Evolutionary conservation across 2,329 filamentous ascomycete species (phyloP), one percentile per base, ranked within the genome.

Genomic region (Diaporthe helianthi): DNA sequence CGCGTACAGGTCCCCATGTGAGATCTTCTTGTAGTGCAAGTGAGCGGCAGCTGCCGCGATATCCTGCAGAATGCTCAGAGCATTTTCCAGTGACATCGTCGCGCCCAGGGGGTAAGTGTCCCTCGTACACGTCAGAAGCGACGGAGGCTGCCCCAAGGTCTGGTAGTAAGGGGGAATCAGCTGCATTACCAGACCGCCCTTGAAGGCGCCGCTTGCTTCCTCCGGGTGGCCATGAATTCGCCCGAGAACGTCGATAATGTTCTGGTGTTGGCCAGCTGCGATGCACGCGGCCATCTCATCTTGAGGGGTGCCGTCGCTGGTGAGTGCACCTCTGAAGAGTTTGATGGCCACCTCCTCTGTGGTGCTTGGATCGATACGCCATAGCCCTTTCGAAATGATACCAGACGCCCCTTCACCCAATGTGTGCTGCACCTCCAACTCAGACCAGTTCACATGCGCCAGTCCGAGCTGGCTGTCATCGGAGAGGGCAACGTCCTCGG

Each of bases 221-320:
- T 79, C 76, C 2, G 81, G 80, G 69, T 84, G 81, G 4, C 76
- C 78, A 33, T 77, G 74, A 33, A 85, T 80, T 63, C 79, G 79
- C 2, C 82, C 84, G 17, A 84, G 79, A 1, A 83, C 79, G 63
- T 79, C 78, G 68, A 84, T 83, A 53, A 85, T 79, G 71, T 83
- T 82, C 22, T 78, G 76, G 72, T 85, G 83, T 46, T 78, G 78
- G 13, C 83, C 83, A 0, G 83, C 83, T 0, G 78, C 77, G 61
- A 85, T 79, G 68, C 79, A 83, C 3, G 83, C 83, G 12, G 78
- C 77, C 82, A 85, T 82, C 74, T 85, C 84, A 73, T 85, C 83
- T n/a, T 78, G 74, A 0, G 84, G 83, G 6, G 79, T 81, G 17
- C 84, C 83, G 70, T 85, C 83, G 71, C 79, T 83, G 10, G 83